Evolutionary conservation across 1,139 yeast species (phyloP).

Genomic region (Casaregolazyma suthepensis): DNA sequence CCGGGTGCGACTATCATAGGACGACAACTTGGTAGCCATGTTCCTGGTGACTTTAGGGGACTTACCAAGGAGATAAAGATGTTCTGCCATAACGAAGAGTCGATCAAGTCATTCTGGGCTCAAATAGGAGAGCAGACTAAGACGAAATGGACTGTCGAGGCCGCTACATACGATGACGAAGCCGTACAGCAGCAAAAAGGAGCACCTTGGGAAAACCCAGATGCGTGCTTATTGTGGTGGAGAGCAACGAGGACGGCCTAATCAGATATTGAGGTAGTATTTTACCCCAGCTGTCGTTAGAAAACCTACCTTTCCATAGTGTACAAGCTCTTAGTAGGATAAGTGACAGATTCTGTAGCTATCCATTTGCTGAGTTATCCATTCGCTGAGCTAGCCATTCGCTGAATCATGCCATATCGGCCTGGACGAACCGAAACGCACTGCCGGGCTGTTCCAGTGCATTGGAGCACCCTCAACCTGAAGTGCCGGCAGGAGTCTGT

Average conservation of each 20-base stretch:
- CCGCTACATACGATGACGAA: neutral
- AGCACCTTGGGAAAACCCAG: neutral
- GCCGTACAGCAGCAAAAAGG: neutral
- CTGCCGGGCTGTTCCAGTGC: neutral
- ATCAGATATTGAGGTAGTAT: neutral
- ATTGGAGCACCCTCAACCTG: neutral
- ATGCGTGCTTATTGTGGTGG: neutral
- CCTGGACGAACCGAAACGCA: neutral
- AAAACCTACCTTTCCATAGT: too few species aligned
- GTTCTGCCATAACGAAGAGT: neutral
- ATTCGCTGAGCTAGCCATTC: too few species aligned
- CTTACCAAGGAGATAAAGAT: neutral
- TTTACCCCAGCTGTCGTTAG: too few species aligned
- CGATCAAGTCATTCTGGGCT: neutral
- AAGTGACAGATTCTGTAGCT: too few species aligned
- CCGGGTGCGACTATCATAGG: neutral
- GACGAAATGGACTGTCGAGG: neutral
- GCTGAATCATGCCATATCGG: neutral
- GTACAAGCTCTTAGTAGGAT: too few species aligned
- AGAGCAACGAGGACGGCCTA: neutral
- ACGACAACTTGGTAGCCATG: neutral
- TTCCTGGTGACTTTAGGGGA: neutral
- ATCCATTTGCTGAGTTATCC: too few species aligned
- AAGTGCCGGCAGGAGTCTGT: neutral
- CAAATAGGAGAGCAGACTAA: neutral